These are phyloP conservation scores for Rehmannia glutinosa DNA, from an alignment of 257 asterid genomes.

Conservation along the genomic window DNA sequence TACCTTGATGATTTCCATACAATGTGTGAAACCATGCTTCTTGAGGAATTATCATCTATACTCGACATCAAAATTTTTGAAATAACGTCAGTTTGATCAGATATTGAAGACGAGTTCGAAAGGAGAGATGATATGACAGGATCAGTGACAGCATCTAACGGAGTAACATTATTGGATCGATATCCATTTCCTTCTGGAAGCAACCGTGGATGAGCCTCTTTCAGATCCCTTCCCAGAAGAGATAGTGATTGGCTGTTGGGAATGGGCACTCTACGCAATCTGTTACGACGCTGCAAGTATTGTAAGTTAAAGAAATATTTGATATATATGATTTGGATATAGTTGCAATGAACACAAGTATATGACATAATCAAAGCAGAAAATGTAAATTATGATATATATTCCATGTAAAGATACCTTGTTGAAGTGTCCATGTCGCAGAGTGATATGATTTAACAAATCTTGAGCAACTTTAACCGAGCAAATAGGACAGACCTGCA, in stretches of 20 bases:
- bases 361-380: no score
- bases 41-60: constrained; percentile 49
- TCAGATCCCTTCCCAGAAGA: constrained; percentile 71
- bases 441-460: constrained; percentile 67
- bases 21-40: constrained; percentile 30
- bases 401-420: constrained; percentile 89
- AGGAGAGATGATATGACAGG: constrained; percentile 63
- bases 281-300: constrained; percentile 66
- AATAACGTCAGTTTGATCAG: constrained; percentile 68
- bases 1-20: constrained; percentile 76
- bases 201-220: constrained; percentile 81
- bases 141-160: no score
- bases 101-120: constrained; percentile 47
- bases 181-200: constrained; percentile 67
- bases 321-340: not conserved
- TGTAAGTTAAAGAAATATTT: constrained; percentile 40
- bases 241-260: constrained; percentile 76
- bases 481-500: constrained; percentile 84
- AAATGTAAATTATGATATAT: no score
- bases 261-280: constrained; percentile 63
- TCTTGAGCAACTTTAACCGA: constrained; percentile 65
- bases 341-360: no score
- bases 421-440: constrained; percentile 72
- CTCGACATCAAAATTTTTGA: constrained; percentile 62
- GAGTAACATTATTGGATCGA: no score